Evolutionary conservation across 352 stramenopile genomes (phyloP).

Genomic region (Saprolegnia parasitica): DNA sequence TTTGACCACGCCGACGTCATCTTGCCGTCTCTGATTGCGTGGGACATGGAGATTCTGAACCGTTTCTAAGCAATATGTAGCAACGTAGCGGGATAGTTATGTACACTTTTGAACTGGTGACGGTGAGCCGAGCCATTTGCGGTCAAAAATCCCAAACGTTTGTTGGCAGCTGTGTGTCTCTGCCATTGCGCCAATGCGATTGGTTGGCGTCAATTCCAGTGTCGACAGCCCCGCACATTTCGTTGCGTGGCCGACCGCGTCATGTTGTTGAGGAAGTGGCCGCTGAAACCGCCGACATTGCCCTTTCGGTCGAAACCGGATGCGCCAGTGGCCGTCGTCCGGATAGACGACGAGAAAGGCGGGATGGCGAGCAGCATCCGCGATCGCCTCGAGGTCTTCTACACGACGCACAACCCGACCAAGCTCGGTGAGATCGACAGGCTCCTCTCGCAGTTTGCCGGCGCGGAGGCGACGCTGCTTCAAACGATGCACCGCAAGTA

Average conservation of each 20-base stretch:
- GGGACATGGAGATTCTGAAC: conserved; percentile 32
- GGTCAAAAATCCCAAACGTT: too few relatives aligned
- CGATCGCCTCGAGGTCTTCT: conserved; percentile 51
- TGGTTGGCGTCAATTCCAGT: too few relatives aligned
- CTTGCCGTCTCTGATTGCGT: conserved; percentile 54
- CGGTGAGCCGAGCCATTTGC: too few relatives aligned
- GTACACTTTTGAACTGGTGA: too few relatives aligned
- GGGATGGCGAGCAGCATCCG: not conserved
- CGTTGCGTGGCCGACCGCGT: not conserved
- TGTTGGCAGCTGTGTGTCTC: too few relatives aligned
- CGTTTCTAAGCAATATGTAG: too few relatives aligned
- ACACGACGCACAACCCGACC: conserved; percentile 64
- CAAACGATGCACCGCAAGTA: conserved; percentile 57
- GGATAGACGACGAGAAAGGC: not conserved
- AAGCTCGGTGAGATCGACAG: conserved; percentile 60
- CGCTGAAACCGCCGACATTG: not conserved
- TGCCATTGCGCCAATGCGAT: too few relatives aligned
- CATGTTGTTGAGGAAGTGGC: not conserved
- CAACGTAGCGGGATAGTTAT: too few relatives aligned
- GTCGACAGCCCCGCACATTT: not conserved
- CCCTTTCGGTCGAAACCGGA: not conserved
- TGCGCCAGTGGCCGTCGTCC: not conserved
- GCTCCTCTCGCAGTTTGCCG: conserved; percentile 42
- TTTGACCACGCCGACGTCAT: conserved; percentile 61
- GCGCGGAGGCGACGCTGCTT: conserved; percentile 52